A percentile compares a stretch with the other conserved stretches of the same genome.
Evolutionary conservation across 345 rosid species (phyloP).

Genomic region (Salix purpurea): DNA sequence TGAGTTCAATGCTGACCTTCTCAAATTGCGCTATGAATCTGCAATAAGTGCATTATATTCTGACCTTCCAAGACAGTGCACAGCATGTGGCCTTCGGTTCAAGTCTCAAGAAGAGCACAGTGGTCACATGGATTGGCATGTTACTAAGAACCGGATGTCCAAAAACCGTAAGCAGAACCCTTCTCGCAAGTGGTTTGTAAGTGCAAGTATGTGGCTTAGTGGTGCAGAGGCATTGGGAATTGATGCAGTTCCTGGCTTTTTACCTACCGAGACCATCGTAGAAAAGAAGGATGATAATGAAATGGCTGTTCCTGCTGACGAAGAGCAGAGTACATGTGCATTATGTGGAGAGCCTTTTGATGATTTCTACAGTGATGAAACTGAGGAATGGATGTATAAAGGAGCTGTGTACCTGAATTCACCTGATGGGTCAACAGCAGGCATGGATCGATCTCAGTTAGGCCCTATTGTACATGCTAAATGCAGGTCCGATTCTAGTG

Average conservation of each 20-base stretch:
- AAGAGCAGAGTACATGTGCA: slow-evolving; percentile 84
- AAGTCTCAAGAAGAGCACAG: slow-evolving; percentile 94
- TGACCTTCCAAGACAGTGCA: slow-evolving; percentile 95
- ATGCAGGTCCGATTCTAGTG: slow-evolving; percentile 84
- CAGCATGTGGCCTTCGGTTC: slow-evolving; percentile 92
- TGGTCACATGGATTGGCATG: slow-evolving; percentile 99
- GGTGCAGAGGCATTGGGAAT: slow-evolving; percentile 96
- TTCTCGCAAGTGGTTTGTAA: slow-evolving; percentile 98
- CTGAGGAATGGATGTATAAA: slow-evolving; percentile 98
- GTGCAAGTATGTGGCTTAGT: slow-evolving; percentile 94
- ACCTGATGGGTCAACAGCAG: slow-evolving; percentile 46
- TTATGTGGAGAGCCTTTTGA: slow-evolving; percentile 96
- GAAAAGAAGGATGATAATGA: slow-evolving; percentile 91
- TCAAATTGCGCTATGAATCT: slow-evolving; percentile 79
- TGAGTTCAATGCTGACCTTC: slow-evolving; percentile 77
- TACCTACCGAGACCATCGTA: slow-evolving; percentile 54
- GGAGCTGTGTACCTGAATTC: slow-evolving; percentile 96
- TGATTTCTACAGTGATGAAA: slow-evolving; percentile 94
- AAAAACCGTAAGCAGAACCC: slow-evolving; percentile 92
- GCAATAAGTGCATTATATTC: slow-evolving; percentile 69
- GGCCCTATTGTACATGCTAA: slow-evolving; percentile 99
- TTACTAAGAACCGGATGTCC: slow-evolving; percentile 91
- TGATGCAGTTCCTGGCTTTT: slow-evolving; percentile 90
- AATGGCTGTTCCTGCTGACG: slow-evolving; percentile 97
- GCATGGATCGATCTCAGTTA: slow-evolving; percentile 72